Percentiles rank a stretch among this genome's conserved stretches.
Evolutionary conservation across 495 filamentous ascomycete species (phyloP).

Genomic region (Melanomma pulvis-pyrius): DNA sequence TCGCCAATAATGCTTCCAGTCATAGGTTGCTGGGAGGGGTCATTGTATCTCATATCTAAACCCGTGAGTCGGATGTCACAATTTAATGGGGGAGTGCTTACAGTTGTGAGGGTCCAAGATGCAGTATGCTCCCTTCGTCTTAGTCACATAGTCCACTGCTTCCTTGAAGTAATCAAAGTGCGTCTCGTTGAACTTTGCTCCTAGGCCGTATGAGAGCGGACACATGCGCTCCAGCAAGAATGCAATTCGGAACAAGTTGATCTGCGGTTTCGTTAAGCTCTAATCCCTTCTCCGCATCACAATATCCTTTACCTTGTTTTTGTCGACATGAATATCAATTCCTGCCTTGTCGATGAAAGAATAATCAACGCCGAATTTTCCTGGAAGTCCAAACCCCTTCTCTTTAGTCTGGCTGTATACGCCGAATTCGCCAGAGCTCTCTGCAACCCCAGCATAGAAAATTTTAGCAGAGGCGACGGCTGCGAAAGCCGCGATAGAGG

Average conservation of each 20-base stretch:
- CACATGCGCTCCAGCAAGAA: slow-evolving; percentile 61
- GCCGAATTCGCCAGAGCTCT: slow-evolving; percentile 58
- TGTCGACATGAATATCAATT: slow-evolving; percentile 52
- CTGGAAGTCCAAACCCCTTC: slow-evolving; percentile 53
- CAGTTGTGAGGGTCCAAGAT: slow-evolving; percentile 60
- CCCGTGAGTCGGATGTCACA: not conserved
- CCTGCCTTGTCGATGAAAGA: slow-evolving; percentile 53
- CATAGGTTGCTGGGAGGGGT: slow-evolving; percentile 53
- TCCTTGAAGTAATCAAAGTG: slow-evolving; percentile 54
- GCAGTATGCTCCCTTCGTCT: slow-evolving; percentile 50
- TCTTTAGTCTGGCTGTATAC: slow-evolving; percentile 48
- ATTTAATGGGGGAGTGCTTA: not conserved
- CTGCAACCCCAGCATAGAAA: slow-evolving; percentile 58
- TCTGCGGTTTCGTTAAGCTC: slow-evolving; percentile 11
- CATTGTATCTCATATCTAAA: slow-evolving; percentile 54
- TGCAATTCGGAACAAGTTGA: slow-evolving; percentile 57
- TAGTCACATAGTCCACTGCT: slow-evolving; percentile 56
- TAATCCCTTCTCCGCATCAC: not conserved
- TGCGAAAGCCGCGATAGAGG: slow-evolving; percentile 35
- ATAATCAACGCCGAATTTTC: slow-evolving; percentile 56
- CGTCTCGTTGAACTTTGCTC: slow-evolving; percentile 56
- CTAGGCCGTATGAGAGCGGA: slow-evolving; percentile 52
- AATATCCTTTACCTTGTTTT: slow-evolving; percentile 43
- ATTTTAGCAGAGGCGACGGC: slow-evolving; percentile 52
- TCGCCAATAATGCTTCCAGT: slow-evolving; percentile 56